phyloP scores from a whole-genome alignment of 2,329 filamentous ascomycete species.

The Aspergillus sp. region DNA sequence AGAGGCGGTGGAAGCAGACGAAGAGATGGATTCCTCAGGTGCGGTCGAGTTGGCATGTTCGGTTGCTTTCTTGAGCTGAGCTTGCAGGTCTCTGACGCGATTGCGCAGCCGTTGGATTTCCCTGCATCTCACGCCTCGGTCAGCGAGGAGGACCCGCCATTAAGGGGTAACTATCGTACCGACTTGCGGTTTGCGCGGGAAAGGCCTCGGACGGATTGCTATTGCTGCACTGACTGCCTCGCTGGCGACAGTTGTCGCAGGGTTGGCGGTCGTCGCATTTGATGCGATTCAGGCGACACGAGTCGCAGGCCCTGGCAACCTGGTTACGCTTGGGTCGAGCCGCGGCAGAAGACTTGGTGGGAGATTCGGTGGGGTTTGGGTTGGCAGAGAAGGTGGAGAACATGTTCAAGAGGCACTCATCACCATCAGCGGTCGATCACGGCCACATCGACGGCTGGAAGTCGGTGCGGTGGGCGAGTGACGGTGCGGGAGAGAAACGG shows the following conservation, averaged over 20 bases:
- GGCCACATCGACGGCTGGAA: too few species aligned
- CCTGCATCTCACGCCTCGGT: neutral
- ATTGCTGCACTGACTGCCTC: conserved; percentile 21
- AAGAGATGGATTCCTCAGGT: too few species aligned
- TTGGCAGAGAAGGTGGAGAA: conserved; percentile 6
- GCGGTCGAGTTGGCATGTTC: neutral
- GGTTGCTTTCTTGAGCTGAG: neutral
- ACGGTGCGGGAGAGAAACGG: too few species aligned
- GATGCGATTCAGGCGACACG: conserved; percentile 27
- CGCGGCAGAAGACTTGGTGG: neutral
- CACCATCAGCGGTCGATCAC: too few species aligned
- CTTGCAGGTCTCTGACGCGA: neutral
- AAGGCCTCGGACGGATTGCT: neutral
- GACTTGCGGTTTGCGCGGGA: neutral
- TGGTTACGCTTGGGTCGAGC: conserved; percentile 17
- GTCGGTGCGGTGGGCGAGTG: too few species aligned
- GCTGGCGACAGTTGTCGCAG: conserved; percentile 24
- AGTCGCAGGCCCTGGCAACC: conserved; percentile 27
- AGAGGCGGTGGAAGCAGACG: too few species aligned
- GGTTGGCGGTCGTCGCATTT: conserved; percentile 28
- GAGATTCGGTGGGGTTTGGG: conserved; percentile 2
- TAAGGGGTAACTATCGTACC: neutral
- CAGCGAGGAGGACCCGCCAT: neutral
- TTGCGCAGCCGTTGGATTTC: neutral
- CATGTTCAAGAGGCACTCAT: neutral